Conservation (phyloP, 148 eudicot species). For the Bassia scoparia region DNA sequence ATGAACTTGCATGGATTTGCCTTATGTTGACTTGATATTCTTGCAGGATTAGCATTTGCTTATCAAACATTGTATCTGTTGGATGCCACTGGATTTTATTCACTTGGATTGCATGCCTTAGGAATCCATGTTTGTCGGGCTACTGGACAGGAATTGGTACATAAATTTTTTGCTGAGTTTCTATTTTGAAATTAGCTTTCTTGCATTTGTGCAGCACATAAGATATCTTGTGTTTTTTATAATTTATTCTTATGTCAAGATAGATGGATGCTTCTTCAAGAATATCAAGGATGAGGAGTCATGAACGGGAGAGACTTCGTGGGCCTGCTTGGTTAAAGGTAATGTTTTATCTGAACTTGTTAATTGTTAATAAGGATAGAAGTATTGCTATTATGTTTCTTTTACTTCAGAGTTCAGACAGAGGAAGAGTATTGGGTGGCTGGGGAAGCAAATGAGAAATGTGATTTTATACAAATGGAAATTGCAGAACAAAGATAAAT, state of each 20-base stretch:
- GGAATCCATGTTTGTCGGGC: slow-evolving; percentile 97
- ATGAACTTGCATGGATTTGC: not conserved
- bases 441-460: not conserved
- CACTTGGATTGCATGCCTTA: slow-evolving; percentile 84
- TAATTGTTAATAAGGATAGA: not conserved
- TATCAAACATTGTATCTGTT: slow-evolving; percentile 87
- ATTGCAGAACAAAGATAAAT: no score
- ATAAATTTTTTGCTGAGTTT: slow-evolving; percentile 11
- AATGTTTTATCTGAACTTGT: not conserved
- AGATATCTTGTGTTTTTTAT: not conserved
- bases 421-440: not conserved
- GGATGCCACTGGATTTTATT: slow-evolving; percentile 98
- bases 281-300: slow-evolving; percentile 92
- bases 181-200: not conserved
- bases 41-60: slow-evolving; percentile 84
- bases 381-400: not conserved
- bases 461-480: not conserved
- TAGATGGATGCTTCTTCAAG: slow-evolving; percentile 99
- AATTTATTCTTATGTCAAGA: slow-evolving; percentile 43
- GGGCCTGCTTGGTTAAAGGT: slow-evolving; percentile 99
- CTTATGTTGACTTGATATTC: not conserved
- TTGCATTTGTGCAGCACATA: not conserved
- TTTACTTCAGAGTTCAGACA: not conserved
- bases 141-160: slow-evolving; percentile 97
- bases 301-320: slow-evolving; percentile 89